A percentile compares a stretch with the other conserved stretches of the same genome.
phyloP scores from a whole-genome alignment of 1,139 yeast species.

The Candida neerlandica region DNA sequence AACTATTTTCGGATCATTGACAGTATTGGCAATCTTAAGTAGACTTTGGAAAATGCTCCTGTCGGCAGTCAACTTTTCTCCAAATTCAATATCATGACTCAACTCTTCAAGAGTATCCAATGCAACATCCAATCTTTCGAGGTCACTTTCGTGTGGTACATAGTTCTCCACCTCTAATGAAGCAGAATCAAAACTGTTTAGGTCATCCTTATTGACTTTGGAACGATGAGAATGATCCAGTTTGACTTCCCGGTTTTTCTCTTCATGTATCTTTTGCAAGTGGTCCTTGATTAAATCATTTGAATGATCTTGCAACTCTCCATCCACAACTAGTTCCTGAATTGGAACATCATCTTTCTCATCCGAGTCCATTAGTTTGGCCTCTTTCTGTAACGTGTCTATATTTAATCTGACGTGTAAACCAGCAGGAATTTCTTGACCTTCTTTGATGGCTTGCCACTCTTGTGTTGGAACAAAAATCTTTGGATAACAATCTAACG shows the following conservation, averaged over 20 bases:
- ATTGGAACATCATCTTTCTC: slow-evolving; percentile 14
- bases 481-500: slow-evolving; percentile 60
- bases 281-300: slow-evolving; percentile 12
- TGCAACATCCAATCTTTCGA: slow-evolving; percentile 24
- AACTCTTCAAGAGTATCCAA: slow-evolving; percentile 57
- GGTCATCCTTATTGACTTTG: slow-evolving; percentile 22
- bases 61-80: slow-evolving; percentile 41
- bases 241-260: slow-evolving; percentile 7
- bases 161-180: slow-evolving; percentile 26
- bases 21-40: slow-evolving; percentile 16
- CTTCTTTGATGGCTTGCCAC: slow-evolving; percentile 71
- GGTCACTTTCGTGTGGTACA: slow-evolving; percentile 16
- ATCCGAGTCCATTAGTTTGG: slow-evolving; percentile 51
- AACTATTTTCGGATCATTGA: slow-evolving; percentile 21
- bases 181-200: slow-evolving; percentile 31
- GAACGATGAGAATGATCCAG: slow-evolving; percentile 10
- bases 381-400: slow-evolving; percentile 69
- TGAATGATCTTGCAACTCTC: slow-evolving; percentile 16
- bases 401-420: slow-evolving; percentile 72
- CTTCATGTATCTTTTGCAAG: slow-evolving; percentile 8
- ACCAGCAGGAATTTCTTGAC: slow-evolving; percentile 77
- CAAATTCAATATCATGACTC: slow-evolving; percentile 68
- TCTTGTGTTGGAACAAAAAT: slow-evolving; percentile 60
- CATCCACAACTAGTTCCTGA: slow-evolving; percentile 20
- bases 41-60: slow-evolving; percentile 22